Evolutionary conservation across 2,329 filamentous ascomycete species (phyloP).

Genomic region (Septoria petroselini): DNA sequence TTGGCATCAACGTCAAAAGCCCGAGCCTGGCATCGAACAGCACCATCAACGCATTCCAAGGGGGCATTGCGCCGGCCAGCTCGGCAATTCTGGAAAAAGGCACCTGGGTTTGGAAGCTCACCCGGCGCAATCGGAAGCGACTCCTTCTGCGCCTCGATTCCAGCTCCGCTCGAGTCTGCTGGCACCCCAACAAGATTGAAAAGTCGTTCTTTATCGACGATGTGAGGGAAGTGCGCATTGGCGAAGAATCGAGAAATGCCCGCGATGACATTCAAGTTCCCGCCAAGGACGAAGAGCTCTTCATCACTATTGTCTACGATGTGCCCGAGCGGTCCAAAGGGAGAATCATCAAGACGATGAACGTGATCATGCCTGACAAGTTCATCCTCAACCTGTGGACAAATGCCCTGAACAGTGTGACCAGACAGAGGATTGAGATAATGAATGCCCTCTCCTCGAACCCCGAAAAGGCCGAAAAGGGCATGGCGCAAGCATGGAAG

Average conservation of each 20-base stretch:
- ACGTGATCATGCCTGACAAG: constrained; percentile 75
- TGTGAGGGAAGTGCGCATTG: constrained; percentile 83
- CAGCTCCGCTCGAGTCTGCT: constrained; percentile 80
- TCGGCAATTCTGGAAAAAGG: constrained; percentile 75
- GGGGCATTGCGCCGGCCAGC: constrained; percentile 65
- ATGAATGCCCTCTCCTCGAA: constrained; percentile 82
- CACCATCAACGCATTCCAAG: constrained; percentile 38
- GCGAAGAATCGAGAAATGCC: constrained; percentile 81
- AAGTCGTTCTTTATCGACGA: constrained; percentile 94
- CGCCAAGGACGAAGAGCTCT: constrained; percentile 64
- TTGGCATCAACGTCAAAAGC: constrained; percentile 42
- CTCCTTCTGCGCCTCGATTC: constrained; percentile 78
- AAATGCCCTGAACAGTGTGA: constrained; percentile 75
- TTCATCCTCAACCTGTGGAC: constrained; percentile 77
- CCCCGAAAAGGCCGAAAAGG: constrained; percentile 71
- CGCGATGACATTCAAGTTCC: constrained; percentile 75
- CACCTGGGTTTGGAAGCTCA: constrained; percentile 75
- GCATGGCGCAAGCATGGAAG: constrained; percentile 67
- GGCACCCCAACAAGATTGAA: constrained; percentile 73
- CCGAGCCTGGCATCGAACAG: constrained; percentile 35
- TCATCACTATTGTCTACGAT: constrained; percentile 88
- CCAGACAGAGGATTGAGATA: constrained; percentile 79
- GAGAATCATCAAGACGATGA: constrained; percentile 69
- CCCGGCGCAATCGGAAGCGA: constrained; percentile 71
- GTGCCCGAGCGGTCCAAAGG: constrained; percentile 74